Percentiles rank a stretch among this genome's conserved stretches.
These are phyloP conservation scores for Hyphopichia khmerensis DNA, from an alignment of 1,139 yeast species.

Conservation along the genomic window DNA sequence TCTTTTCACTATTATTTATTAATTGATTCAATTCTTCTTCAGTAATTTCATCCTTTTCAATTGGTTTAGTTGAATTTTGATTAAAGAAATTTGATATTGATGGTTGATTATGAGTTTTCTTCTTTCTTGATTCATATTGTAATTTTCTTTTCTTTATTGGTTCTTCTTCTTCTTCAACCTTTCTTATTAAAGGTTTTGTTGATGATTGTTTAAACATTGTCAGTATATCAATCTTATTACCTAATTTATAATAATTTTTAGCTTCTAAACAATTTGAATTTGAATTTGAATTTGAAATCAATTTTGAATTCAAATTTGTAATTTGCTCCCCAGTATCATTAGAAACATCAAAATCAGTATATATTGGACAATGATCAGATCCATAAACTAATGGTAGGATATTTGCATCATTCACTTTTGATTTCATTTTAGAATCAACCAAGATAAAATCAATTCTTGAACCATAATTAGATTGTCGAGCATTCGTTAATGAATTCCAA, in stretches of 20 bases:
- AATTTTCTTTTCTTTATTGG: background rate
- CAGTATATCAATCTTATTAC: constrained; percentile 51
- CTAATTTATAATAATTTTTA: constrained; percentile 46
- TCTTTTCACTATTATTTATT: background rate
- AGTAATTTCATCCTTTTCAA: background rate
- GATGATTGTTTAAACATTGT: constrained; percentile 37
- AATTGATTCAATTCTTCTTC: background rate
- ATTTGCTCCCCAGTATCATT: background rate
- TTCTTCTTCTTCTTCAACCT: too few relatives aligned
- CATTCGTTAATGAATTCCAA: constrained; percentile 81
- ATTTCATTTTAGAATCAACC: constrained; percentile 36
- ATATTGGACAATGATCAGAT: constrained; percentile 94
- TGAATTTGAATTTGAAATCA: too few relatives aligned
- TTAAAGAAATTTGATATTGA: constrained; percentile 16
- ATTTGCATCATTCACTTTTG: constrained; percentile 46
- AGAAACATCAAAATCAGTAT: constrained; percentile 54
- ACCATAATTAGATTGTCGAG: constrained; percentile 84
- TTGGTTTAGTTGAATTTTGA: background rate
- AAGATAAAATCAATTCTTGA: constrained; percentile 82
- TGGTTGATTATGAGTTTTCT: constrained; percentile 10
- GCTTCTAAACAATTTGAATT: constrained; percentile 51
- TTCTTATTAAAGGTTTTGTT: too few relatives aligned
- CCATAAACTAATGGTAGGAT: constrained; percentile 74
- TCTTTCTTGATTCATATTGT: constrained; percentile 9
- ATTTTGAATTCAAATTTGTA: too few relatives aligned